Evolutionary conservation across 495 filamentous ascomycete genomes (phyloP).

Genomic region (Aspergillus steynii): DNA sequence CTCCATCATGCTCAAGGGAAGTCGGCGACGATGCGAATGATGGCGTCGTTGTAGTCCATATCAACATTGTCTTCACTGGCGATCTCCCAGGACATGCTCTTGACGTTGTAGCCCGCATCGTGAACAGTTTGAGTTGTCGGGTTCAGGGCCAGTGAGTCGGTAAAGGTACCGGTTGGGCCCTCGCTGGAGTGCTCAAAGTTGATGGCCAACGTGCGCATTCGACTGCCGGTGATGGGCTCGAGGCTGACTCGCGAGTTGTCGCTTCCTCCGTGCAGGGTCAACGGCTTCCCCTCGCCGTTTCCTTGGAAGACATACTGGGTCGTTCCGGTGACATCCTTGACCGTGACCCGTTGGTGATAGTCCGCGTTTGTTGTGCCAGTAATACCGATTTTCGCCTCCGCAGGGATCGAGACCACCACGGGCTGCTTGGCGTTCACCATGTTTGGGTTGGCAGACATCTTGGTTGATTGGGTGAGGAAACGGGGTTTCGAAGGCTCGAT

Average conservation of each 20-base stretch:
- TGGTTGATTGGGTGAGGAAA: not conserved
- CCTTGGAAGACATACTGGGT: conserved; percentile 4
- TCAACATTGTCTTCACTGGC: conserved; percentile 5
- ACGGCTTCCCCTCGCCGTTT: not conserved
- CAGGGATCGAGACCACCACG: conserved; percentile 3
- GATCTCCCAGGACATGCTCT: conserved; percentile 5
- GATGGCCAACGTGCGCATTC: conserved; percentile 5
- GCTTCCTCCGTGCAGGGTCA: not conserved
- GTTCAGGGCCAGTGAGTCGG: not conserved
- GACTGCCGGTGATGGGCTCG: too few species aligned
- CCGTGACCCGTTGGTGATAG: conserved; percentile 4
- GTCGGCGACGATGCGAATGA: conserved; percentile 7
- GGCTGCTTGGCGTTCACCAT: conserved; percentile 1
- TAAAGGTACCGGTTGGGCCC: not conserved
- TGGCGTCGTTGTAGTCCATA: conserved; percentile 7
- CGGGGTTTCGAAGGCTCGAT: not conserved
- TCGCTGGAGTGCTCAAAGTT: conserved; percentile 2
- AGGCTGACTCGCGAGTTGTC: not conserved
- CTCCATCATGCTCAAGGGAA: not conserved
- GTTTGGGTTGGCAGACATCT: conserved; percentile 1
- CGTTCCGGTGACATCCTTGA: conserved; percentile 1
- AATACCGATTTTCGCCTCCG: not conserved
- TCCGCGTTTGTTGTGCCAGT: conserved; percentile 2
- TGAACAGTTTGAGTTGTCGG: not conserved
- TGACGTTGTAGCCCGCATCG: not conserved